phyloP scores from a whole-genome alignment of 176 grass and related monocot species.

The Musa troglodytarum region DNA sequence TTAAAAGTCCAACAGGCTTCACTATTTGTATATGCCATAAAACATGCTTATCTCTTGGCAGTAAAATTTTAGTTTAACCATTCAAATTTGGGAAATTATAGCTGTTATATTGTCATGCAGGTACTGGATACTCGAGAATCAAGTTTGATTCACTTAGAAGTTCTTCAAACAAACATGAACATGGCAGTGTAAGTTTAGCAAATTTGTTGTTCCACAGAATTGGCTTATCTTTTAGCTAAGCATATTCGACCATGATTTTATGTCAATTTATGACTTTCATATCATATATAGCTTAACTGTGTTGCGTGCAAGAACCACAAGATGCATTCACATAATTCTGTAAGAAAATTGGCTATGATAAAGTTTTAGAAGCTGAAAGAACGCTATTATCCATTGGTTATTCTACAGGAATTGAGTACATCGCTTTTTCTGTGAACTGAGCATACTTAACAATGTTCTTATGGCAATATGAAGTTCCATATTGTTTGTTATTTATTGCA shows the following conservation, averaged over 20 bases:
- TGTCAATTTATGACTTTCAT: too few species aligned
- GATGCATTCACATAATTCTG: too few species aligned
- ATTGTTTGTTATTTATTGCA: too few species aligned
- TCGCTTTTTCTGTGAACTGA: neutral
- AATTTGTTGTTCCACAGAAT: slow-evolving; percentile 20
- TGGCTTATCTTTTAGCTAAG: neutral
- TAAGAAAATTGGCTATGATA: too few species aligned
- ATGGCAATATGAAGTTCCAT: too few species aligned
- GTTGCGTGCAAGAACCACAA: too few species aligned
- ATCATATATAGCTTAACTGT: too few species aligned
- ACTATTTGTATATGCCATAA: neutral
- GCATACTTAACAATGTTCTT: neutral
- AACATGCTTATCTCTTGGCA: slow-evolving; percentile 4
- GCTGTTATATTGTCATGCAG: slow-evolving; percentile 35
- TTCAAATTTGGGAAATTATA: neutral
- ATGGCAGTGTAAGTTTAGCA: slow-evolving; percentile 45
- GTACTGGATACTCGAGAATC: slow-evolving; percentile 28
- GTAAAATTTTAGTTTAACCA: neutral
- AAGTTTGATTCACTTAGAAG: slow-evolving; percentile 18
- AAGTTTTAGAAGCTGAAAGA: too few species aligned
- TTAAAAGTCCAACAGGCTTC: too few species aligned
- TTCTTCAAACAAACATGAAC: slow-evolving; percentile 41
- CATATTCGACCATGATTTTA: too few species aligned
- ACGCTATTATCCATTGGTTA: too few species aligned
- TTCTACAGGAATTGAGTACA: too few species aligned